These are phyloP conservation scores for Dactylorhiza incarnata DNA, from an alignment of 106 monocot species.

Conservation along the genomic window DNA sequence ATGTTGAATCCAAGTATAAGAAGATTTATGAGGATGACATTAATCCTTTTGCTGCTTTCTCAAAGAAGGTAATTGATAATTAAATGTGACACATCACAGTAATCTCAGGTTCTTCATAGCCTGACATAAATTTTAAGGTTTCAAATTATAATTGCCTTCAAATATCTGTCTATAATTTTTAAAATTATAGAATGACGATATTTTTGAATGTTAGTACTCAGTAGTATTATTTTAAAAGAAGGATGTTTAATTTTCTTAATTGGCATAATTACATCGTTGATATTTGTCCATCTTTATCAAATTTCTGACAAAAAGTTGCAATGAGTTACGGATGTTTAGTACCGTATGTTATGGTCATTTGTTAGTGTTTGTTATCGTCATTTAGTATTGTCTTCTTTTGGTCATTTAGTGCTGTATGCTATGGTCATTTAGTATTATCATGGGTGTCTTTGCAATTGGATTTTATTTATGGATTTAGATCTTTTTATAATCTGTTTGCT, in stretches of 20 bases:
- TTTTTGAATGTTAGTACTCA: not conserved
- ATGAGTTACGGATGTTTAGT: too few species aligned
- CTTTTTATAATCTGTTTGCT: too few species aligned
- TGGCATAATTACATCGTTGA: not conserved
- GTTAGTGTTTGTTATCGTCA: too few species aligned
- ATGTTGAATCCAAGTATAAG: slow-evolving; percentile 96
- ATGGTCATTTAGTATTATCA: too few species aligned
- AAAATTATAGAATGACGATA: not conserved
- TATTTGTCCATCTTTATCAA: not conserved
- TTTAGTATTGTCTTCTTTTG: too few species aligned
- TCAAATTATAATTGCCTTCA: not conserved
- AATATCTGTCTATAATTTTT: not conserved
- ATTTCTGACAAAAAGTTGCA: not conserved
- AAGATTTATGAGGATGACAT: slow-evolving; percentile 99
- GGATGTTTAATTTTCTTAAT: not conserved
- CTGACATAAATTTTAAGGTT: not conserved
- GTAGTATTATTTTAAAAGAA: not conserved
- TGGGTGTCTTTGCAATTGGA: too few species aligned
- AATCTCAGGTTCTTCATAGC: not conserved
- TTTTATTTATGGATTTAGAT: too few species aligned
- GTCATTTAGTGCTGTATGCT: too few species aligned
- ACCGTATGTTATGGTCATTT: too few species aligned
- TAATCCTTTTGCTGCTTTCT: slow-evolving; percentile 99
- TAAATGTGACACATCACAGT: not conserved
- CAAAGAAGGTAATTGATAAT: slow-evolving; percentile 58